Evolutionary conservation across 2,329 filamentous ascomycete genomes (phyloP).

Genomic region (Chaetomium sp.): DNA sequence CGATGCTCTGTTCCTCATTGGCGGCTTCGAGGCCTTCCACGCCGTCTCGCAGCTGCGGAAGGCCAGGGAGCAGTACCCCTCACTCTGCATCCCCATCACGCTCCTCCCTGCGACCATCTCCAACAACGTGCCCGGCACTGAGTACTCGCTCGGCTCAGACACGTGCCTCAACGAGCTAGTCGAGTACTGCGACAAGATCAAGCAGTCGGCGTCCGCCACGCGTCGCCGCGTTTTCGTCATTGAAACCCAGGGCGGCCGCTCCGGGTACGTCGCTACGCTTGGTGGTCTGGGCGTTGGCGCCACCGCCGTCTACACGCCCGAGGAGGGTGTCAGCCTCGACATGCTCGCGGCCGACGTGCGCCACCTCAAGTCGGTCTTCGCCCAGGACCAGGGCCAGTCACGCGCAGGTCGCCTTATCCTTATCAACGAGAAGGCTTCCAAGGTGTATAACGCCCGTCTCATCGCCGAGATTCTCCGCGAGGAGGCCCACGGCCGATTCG

Average conservation of each 20-base stretch:
- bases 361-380: conserved; percentile 83
- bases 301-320: conserved; percentile 91
- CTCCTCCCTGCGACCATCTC: conserved; percentile 95
- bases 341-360: conserved; percentile 91
- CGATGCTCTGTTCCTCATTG: conserved; percentile 87
- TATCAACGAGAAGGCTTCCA: conserved; percentile 93
- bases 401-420: conserved; percentile 92
- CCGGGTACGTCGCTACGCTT: conserved; percentile 89
- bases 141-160: conserved; percentile 95
- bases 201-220: conserved; percentile 92
- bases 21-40: conserved; percentile 96
- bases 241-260: conserved; percentile 93
- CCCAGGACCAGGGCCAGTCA: conserved; percentile 81
- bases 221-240: conserved; percentile 95
- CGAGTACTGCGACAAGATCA: conserved; percentile 94
- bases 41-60: conserved; percentile 84
- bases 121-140: conserved; percentile 97
- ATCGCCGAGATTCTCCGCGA: conserved; percentile 96
- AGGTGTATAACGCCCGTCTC: conserved; percentile 87
- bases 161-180: conserved; percentile 96
- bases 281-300: conserved; percentile 91
- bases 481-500: conserved; percentile 88
- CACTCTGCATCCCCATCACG: conserved; percentile 89
- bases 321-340: conserved; percentile 91
- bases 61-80: conserved; percentile 74